Base-by-base conservation (phyloP, 345 rosid species). In the Hevea brasiliensis region DNA sequence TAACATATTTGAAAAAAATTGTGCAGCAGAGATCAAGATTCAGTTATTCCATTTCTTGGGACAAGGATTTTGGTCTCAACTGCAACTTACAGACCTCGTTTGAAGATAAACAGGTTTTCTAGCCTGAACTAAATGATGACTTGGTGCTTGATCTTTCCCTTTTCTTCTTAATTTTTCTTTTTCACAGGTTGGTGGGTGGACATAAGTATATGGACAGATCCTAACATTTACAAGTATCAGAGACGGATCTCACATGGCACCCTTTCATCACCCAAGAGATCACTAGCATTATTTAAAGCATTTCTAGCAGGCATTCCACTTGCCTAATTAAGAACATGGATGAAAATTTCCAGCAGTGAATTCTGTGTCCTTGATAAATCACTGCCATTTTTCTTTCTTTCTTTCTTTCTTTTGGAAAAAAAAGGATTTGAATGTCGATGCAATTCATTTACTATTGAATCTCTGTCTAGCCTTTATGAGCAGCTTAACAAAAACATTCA, bases 1-100 rank as follows among this genome's bases (percentile, higher is more conserved):
- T 47, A 47, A 47, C n/a, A n/a, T n/a, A n/a, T 47, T 9, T 0
- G 13, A 47, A 47, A 47, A 14, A 10, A 11, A 8, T 1, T 47
- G 51, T 15, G 24, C 79, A 70, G 80, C 48, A 75, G 80, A n/a
- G 80, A 77, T 71, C 75, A 77, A 71, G 80, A 77, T 58, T 35
- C 80, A 11, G 61, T 48, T 3, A 20, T 71, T 54, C 72, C 80
- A 65, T 77, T 71, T 20, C 65, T n/a, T 20, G 69, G 75, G 61
- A 27, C 72, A 45, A 71, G 80, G 37, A 17, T n/a, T 35, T 63
- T 71, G 61, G 23, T 77, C 17, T 27, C 61, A n/a, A 71, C 80
- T 1, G 24, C 45, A 2, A 23, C 75, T 29, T 77, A 77, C 42
- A 64, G 48, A 26, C 29, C 72, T 40, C 64, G 75, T 35, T 71